Conservation (phyloP, 345 rosid genomes). For the Carallia pectinifolia region DNA sequence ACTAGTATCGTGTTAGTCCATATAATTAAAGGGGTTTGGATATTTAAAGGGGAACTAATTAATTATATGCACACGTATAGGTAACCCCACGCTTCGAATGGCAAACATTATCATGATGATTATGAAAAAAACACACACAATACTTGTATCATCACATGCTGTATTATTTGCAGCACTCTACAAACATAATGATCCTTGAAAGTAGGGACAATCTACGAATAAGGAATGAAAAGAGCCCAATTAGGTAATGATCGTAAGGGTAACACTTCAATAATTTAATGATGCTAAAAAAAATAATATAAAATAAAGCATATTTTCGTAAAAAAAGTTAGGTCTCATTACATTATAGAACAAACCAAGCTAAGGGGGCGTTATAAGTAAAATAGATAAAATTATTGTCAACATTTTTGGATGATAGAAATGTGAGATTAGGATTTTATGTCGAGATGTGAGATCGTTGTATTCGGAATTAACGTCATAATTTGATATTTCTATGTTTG, state of each 20-base stretch:
- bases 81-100: neutral
- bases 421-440: too few species aligned
- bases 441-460: too few species aligned
- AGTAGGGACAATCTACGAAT: conserved; percentile 4
- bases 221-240: conserved; percentile 2
- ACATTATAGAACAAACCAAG: neutral
- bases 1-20: too few species aligned
- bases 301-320: conserved; percentile 29
- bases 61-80: neutral
- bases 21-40: too few species aligned
- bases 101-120: neutral
- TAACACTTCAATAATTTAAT: conserved; percentile 7
- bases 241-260: neutral
- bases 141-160: neutral
- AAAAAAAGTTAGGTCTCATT: conserved; percentile 7
- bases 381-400: too few species aligned
- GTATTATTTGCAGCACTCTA: conserved; percentile 1
- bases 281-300: conserved; percentile 3
- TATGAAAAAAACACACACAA: neutral
- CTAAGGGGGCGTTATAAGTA: neutral
- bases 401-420: too few species aligned
- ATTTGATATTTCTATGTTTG: too few species aligned
- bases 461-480: too few species aligned
- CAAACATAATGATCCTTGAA: conserved; percentile 8
- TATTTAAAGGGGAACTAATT: neutral